Evolutionary conservation across 768 basidiomycete genomes (phyloP).

Genomic region (Guyanaporus albipodus): DNA sequence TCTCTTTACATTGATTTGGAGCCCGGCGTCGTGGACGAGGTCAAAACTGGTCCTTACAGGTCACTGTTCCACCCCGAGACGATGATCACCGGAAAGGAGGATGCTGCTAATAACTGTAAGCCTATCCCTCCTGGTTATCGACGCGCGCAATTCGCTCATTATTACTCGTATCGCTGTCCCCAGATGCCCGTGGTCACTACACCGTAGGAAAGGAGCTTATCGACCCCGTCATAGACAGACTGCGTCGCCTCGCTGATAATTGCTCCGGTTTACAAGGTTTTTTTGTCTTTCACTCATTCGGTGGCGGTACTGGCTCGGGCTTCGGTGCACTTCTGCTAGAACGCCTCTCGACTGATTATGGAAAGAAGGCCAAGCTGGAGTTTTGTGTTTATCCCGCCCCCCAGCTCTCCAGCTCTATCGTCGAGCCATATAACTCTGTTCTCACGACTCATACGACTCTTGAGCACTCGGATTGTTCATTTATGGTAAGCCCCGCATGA

Average conservation of each 20-base stretch:
- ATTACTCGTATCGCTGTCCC: slow-evolving; percentile 6
- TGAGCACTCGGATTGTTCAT: slow-evolving; percentile 99
- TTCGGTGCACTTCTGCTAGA: slow-evolving; percentile 97
- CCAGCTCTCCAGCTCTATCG: slow-evolving; percentile 90
- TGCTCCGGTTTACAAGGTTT: slow-evolving; percentile 98
- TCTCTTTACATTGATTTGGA: slow-evolving; percentile 96
- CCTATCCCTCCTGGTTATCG: slow-evolving; percentile 6
- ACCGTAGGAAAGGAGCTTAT: slow-evolving; percentile 99
- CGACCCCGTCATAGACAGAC: slow-evolving; percentile 94
- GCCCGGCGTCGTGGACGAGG: slow-evolving; percentile 93
- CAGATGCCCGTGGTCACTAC: slow-evolving; percentile 98
- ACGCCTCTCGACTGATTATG: slow-evolving; percentile 95
- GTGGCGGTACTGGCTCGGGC: slow-evolving; percentile 98
- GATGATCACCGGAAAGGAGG: slow-evolving; percentile 96
- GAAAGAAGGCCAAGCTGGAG: slow-evolving; percentile 99
- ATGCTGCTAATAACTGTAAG: slow-evolving; percentile 98
- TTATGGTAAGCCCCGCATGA: slow-evolving; percentile 65
- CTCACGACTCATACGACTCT: slow-evolving; percentile 98
- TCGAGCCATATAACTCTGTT: slow-evolving; percentile 98
- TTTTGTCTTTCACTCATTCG: slow-evolving; percentile 99
- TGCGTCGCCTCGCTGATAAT: slow-evolving; percentile 96
- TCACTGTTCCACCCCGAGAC: slow-evolving; percentile 97
- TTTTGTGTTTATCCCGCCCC: slow-evolving; percentile 98
- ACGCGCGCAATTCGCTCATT: slow-evolving; percentile 7
- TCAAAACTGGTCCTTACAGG: slow-evolving; percentile 88